Percentiles rank a stretch among this genome's conserved stretches.
phyloP scores from a whole-genome alignment of 2,329 filamentous ascomycete genomes.

The Lachnellula occidentalis region DNA sequence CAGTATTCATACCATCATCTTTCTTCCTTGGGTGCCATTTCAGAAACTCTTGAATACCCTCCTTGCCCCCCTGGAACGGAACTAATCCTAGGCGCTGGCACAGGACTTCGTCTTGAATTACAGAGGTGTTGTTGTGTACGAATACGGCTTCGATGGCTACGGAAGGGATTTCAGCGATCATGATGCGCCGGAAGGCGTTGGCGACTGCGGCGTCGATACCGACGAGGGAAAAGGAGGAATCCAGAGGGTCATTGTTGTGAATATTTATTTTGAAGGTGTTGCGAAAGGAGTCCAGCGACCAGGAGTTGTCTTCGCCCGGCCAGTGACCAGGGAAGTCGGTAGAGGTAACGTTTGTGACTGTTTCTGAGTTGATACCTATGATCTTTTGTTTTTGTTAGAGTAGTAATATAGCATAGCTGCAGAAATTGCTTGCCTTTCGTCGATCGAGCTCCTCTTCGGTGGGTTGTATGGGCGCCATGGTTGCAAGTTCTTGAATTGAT shows the following conservation, averaged over 20 bases:
- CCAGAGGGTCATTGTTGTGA: conserved; percentile 72
- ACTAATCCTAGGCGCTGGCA: conserved; percentile 85
- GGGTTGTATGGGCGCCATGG: conserved; percentile 43
- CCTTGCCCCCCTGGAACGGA: conserved; percentile 73
- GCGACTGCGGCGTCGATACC: conserved; percentile 89
- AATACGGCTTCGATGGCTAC: conserved; percentile 92
- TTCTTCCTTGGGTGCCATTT: conserved; percentile 47
- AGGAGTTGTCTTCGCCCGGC: conserved; percentile 79
- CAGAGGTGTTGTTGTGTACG: conserved; percentile 92
- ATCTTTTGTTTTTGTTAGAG: conserved; percentile 46
- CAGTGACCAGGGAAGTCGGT: conserved; percentile 91
- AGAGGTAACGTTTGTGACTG: conserved; percentile 80
- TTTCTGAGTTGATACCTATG: conserved; percentile 83
- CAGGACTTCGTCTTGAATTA: conserved; percentile 96
- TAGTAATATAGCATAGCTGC: not conserved
- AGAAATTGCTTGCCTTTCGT: conserved; percentile 48
- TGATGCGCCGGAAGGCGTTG: conserved; percentile 94
- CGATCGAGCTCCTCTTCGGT: conserved; percentile 53
- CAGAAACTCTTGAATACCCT: conserved; percentile 72
- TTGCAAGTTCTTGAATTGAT: conserved; percentile 6
- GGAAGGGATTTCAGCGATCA: conserved; percentile 90
- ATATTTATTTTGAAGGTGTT: conserved; percentile 69
- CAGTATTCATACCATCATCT: conserved; percentile 59
- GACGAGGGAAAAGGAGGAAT: conserved; percentile 84
- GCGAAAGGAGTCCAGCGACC: conserved; percentile 69